A percentile compares a stretch with the other conserved stretches of the same genome.
phyloP scores from a whole-genome alignment of 202 grass and related monocot genomes.

The Panicum virgatum region DNA sequence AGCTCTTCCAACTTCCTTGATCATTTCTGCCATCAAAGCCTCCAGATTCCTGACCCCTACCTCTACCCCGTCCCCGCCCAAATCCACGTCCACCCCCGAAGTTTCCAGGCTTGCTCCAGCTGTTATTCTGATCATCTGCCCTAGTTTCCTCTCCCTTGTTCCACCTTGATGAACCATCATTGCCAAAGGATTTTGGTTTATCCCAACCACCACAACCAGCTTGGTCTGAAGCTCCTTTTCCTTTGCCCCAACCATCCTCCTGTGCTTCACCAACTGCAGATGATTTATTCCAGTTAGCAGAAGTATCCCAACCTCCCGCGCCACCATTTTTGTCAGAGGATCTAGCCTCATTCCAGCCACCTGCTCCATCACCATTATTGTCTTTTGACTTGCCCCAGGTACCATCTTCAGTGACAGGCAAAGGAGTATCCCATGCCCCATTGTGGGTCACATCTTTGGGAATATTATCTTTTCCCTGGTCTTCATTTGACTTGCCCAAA shows the following conservation, averaged over 20 bases:
- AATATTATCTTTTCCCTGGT: slow-evolving; percentile 44
- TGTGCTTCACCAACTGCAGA: slow-evolving; percentile 27
- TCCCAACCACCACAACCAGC: slow-evolving; percentile 51
- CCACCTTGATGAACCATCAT: slow-evolving; percentile 41
- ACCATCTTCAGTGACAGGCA: slow-evolving; percentile 41
- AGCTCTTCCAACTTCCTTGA: slow-evolving; percentile 46
- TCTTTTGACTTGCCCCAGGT: slow-evolving; percentile 56
- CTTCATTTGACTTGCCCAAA: slow-evolving; percentile 51
- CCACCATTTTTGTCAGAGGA: not conserved
- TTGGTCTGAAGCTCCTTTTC: slow-evolving; percentile 45
- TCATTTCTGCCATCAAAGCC: slow-evolving; percentile 37
- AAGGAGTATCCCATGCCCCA: slow-evolving; percentile 44
- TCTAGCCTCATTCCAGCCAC: slow-evolving; percentile 29
- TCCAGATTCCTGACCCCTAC: slow-evolving; percentile 41
- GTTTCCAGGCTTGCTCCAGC: slow-evolving; percentile 51
- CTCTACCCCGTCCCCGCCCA: slow-evolving; percentile 49
- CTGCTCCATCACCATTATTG: slow-evolving; percentile 2
- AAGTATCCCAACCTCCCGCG: slow-evolving; percentile 48
- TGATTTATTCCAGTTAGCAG: slow-evolving; percentile 38
- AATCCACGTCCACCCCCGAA: slow-evolving; percentile 52
- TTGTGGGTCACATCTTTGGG: slow-evolving; percentile 30
- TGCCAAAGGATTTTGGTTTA: slow-evolving; percentile 59
- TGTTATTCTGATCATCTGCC: slow-evolving; percentile 51
- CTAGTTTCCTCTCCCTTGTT: slow-evolving; percentile 50
- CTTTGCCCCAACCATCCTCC: slow-evolving; percentile 54